phyloP scores from a whole-genome alignment of 805 yeast genomes.

The Metschnikowia amazonensis region DNA sequence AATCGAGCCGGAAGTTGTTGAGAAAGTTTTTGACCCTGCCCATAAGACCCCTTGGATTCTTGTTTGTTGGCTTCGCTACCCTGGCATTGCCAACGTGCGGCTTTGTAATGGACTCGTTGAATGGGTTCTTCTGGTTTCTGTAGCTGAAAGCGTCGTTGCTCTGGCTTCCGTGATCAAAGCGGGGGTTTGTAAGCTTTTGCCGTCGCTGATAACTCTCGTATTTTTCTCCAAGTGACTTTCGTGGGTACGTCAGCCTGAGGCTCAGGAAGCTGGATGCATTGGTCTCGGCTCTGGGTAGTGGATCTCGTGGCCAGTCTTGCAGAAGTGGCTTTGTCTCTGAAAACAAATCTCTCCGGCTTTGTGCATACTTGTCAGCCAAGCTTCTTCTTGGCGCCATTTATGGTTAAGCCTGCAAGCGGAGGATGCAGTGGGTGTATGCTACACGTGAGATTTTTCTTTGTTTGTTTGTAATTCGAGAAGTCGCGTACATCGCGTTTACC shows the following conservation, averaged over 20 bases:
- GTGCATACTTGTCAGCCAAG: slow-evolving; percentile 18
- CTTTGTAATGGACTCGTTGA: not conserved
- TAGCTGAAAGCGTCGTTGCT: not conserved
- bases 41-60: not conserved
- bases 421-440: not conserved
- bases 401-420: not conserved
- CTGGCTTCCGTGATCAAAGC: not conserved
- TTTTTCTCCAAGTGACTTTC: slow-evolving; percentile 1
- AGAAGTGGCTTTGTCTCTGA: not conserved
- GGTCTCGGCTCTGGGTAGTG: not conserved
- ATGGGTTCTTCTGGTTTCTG: not conserved
- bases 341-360: not conserved
- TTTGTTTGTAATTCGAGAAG: slow-evolving; percentile 2
- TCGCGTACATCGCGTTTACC: slow-evolving; percentile 6
- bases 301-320: not conserved
- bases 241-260: not conserved
- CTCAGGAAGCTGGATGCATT: not conserved
- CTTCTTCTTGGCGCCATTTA: slow-evolving; percentile 13
- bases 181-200: not conserved
- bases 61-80: not conserved
- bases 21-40: not conserved
- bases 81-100: not conserved
- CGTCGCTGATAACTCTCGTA: not conserved
- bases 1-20: not conserved
- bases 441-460: slow-evolving; percentile 3